Evolutionary conservation across 306 rosid genomes (phyloP), one percentile per base, ranked within the genome.

Genomic region (Sicyos edulis): DNA sequence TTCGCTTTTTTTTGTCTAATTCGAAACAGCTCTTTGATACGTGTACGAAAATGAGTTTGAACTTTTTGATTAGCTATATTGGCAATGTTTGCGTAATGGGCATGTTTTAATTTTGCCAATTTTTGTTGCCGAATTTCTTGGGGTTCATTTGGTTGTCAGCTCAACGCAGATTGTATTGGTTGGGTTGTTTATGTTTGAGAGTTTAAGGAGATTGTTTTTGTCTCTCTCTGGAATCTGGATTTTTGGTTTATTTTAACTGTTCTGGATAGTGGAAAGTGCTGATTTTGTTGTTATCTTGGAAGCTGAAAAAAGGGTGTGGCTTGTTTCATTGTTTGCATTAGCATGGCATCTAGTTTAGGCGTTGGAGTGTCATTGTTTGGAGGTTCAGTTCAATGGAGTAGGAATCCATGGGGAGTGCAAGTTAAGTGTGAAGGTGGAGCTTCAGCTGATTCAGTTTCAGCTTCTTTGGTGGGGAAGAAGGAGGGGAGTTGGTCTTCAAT

Each of bases 301-400:
- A 37, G 42, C 7, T 37, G 42, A 37, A 37, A 37, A 63, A 63
- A 37, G 70, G 24, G 70, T 37, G 15, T 64, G n/a, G 70, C 53
- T 64, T 64, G 10, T 11, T 22, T 64, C 70, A 64, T 64, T 64
- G 52, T 2, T 64, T 40, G 70, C 5, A 13, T 37, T 20, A 44
- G 22, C 53, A 91, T 89, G 98, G 78, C 92, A 53, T 78, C 89
- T 6, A 74, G 73, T 29, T 17, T 55, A 53, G 77, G 86, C 63
- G 80, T 81, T 47, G 47, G 76, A 20, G 64, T 74, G 57, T 81
- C 87, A 8, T 78, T 83, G n/a, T 20, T 85, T 47, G 44, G 78
- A 42, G 79, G 6, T 37, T 37, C 42, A 37, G 42, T 37, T 37
- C 42, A 37, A 37, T 37, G 42, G 42, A 37, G 5, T 37, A 37